These are phyloP conservation scores for Asterophora parasitica DNA, from an alignment of 768 basidiomycete species.

Conservation along the genomic window DNA sequence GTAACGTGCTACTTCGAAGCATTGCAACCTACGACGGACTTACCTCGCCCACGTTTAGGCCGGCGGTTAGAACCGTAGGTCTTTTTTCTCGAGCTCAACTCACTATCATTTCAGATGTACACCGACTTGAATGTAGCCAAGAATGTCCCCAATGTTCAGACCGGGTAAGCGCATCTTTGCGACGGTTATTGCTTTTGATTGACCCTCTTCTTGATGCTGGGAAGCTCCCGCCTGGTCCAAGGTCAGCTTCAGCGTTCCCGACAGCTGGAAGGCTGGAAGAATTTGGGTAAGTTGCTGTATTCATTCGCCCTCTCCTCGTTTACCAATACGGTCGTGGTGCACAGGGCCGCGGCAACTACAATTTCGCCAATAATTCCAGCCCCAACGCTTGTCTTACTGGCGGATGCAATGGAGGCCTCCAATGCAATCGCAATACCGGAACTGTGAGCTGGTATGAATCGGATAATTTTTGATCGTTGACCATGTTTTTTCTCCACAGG, in stretches of 20 bases:
- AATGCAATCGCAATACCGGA: constrained; percentile 47
- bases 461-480: too few species aligned
- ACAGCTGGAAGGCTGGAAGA: constrained; percentile 13
- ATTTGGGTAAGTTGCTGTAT: constrained; percentile 13
- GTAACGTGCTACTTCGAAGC: too few species aligned
- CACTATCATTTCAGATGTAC: constrained; percentile 34
- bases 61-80: constrained; percentile 25
- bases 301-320: too few species aligned
- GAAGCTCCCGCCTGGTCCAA: constrained; percentile 7
- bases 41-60: constrained; percentile 18
- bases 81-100: not conserved
- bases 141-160: too few species aligned
- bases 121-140: too few species aligned
- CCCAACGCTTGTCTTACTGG: constrained; percentile 62
- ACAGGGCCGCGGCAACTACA: constrained; percentile 59
- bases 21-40: not conserved
- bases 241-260: constrained; percentile 9
- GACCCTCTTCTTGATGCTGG: constrained; percentile 3
- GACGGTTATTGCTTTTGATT: not conserved
- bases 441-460: too few species aligned
- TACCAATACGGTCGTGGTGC: too few species aligned
- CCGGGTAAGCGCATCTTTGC: constrained; percentile 34
- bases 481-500: too few species aligned
- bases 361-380: constrained; percentile 48
- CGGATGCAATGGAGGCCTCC: constrained; percentile 66